Conservation (phyloP, 495 filamentous ascomycete genomes). For the Trichocladium uniseriatum region DNA sequence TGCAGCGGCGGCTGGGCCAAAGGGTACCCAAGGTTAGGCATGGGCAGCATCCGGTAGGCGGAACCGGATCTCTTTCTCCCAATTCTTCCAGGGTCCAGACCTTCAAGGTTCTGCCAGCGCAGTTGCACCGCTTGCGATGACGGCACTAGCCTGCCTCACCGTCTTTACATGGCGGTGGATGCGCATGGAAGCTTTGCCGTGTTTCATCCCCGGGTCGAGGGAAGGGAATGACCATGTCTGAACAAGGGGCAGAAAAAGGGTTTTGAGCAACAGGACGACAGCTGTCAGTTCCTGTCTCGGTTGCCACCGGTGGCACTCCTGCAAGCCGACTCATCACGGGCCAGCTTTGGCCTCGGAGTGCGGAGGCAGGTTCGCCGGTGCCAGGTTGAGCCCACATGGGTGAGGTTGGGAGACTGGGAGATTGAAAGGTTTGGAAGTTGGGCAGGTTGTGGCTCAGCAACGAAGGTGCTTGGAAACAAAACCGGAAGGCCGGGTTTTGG, state of each 20-base stretch:
- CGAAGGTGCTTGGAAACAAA: too few species aligned
- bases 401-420: not conserved
- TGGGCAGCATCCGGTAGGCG: not conserved
- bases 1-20: not conserved
- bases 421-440: slow-evolving; percentile 3
- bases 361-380: not conserved
- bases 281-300: not conserved
- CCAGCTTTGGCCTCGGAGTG: not conserved
- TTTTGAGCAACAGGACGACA: not conserved
- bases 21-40: too few species aligned
- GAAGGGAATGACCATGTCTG: not conserved
- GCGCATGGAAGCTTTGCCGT: not conserved
- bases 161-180: too few species aligned
- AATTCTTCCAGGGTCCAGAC: not conserved
- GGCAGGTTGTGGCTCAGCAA: slow-evolving; percentile 18
- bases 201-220: not conserved
- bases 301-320: not conserved
- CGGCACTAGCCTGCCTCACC: slow-evolving; percentile 23
- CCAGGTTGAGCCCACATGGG: not conserved
- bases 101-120: too few species aligned
- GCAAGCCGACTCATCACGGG: not conserved
- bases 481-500: too few species aligned
- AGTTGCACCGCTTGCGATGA: slow-evolving; percentile 10
- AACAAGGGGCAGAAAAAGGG: not conserved
- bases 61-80: not conserved